phyloP scores from a whole-genome alignment of 2,329 filamentous ascomycete species.

The Pseudocercospora macadamiae region DNA sequence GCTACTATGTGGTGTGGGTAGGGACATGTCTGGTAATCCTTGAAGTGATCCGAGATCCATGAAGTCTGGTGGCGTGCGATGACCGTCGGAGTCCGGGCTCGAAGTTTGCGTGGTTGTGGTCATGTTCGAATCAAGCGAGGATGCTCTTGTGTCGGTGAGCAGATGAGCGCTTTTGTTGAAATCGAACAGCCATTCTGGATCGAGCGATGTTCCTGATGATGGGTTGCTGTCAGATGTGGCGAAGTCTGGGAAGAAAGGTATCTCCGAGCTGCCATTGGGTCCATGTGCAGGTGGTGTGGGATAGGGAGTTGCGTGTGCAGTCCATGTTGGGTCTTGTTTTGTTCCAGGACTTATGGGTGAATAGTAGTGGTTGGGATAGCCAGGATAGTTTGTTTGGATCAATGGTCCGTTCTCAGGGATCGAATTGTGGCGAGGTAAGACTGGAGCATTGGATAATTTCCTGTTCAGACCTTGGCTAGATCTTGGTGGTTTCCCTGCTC shows the following conservation, averaged over 20 bases:
- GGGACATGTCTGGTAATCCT: slow-evolving; percentile 5
- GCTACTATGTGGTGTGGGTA: slow-evolving; percentile 3
- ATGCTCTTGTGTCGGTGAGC: not conserved
- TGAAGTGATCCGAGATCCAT: slow-evolving; percentile 4
- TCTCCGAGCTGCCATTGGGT: slow-evolving; percentile 12
- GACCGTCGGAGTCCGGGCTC: slow-evolving; percentile 12
- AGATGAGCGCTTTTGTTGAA: slow-evolving; percentile 21
- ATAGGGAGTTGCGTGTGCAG: slow-evolving; percentile 15
- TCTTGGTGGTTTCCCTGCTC: slow-evolving; percentile 27
- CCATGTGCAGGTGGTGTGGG: slow-evolving; percentile 20
- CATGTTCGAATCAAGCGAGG: slow-evolving; percentile 7
- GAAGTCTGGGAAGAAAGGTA: slow-evolving; percentile 18
- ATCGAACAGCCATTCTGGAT: slow-evolving; percentile 28
- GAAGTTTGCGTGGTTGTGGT: slow-evolving; percentile 9
- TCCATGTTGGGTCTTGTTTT: slow-evolving; percentile 17
- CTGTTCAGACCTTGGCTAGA: slow-evolving; percentile 25
- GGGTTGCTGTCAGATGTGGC: slow-evolving; percentile 11
- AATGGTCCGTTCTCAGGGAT: slow-evolving; percentile 4
- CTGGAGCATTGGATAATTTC: slow-evolving; percentile 23
- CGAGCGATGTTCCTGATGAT: slow-evolving; percentile 14
- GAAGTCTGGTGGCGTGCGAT: not conserved
- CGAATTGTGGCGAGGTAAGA: slow-evolving; percentile 20
- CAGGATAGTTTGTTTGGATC: slow-evolving; percentile 1
- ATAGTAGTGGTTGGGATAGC: slow-evolving; percentile 2
- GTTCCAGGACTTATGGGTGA: slow-evolving; percentile 1